A percentile compares a stretch with the other conserved stretches of the same genome.
These are phyloP conservation scores for Didymella glomerata DNA, from an alignment of 2,329 filamentous ascomycete species.

Conservation along the genomic window DNA sequence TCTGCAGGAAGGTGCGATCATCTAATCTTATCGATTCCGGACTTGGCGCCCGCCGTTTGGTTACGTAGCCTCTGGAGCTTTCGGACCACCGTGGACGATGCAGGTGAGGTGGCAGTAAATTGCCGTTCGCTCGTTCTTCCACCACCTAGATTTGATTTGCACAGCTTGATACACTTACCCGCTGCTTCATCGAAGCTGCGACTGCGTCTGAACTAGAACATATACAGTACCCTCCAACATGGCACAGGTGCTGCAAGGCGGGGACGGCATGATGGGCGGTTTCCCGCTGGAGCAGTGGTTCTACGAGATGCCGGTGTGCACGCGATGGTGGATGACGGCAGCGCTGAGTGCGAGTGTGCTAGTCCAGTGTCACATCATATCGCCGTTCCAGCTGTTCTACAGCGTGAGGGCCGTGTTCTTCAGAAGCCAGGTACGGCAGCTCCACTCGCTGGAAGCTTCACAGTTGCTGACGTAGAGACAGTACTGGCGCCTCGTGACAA, in stretches of 20 bases:
- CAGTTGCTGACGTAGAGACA: constrained; percentile 50
- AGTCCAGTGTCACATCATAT: constrained; percentile 92
- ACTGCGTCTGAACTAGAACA: not conserved
- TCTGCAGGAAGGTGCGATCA: constrained; percentile 3
- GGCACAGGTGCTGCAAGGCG: constrained; percentile 56
- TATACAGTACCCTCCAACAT: constrained; percentile 40
- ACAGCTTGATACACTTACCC: not conserved
- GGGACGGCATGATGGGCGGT: constrained; percentile 57
- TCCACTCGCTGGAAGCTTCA: not conserved
- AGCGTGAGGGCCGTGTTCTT: constrained; percentile 90
- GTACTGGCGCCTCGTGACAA: constrained; percentile 97
- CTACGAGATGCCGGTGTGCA: constrained; percentile 97
- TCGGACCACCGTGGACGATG: constrained; percentile 7
- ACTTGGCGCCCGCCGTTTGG: constrained; percentile 14
- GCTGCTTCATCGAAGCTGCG: not conserved
- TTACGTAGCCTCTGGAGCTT: constrained; percentile 17
- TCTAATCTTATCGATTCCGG: constrained; percentile 21
- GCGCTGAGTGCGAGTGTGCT: constrained; percentile 86
- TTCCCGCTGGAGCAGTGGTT: constrained; percentile 97
- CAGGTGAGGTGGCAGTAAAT: constrained; percentile 6
- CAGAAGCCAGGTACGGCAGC: constrained; percentile 79
- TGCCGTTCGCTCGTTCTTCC: constrained; percentile 2
- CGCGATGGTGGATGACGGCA: constrained; percentile 94
- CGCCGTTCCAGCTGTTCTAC: constrained; percentile 96
- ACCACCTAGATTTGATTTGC: not conserved